Percentiles rank a stretch among this genome's conserved stretches.
phyloP scores from a whole-genome alignment of 768 basidiomycete genomes.

The Russula emetica region DNA sequence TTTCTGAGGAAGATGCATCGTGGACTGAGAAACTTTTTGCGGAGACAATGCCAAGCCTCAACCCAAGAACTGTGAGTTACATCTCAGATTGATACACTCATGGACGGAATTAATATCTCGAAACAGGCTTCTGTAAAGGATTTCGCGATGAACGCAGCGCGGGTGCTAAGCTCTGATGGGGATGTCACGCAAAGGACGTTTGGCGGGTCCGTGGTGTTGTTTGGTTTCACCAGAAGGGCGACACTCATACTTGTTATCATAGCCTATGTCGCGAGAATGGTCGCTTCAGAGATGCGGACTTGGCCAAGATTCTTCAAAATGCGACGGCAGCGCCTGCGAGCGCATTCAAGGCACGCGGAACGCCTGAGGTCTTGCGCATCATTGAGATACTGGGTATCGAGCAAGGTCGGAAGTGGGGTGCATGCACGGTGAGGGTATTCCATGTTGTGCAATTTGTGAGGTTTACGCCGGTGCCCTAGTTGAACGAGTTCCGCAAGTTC shows the following conservation, averaged over 20 bases:
- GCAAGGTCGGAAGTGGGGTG: constrained; percentile 62
- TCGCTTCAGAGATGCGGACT: constrained; percentile 56
- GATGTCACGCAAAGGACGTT: constrained; percentile 35
- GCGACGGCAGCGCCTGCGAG: constrained; percentile 57
- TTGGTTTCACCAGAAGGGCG: not conserved
- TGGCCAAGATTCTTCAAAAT: constrained; percentile 58
- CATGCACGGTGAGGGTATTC: constrained; percentile 53
- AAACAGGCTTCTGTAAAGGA: constrained; percentile 36
- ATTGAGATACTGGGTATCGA: constrained; percentile 69
- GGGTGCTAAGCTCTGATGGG: constrained; percentile 31
- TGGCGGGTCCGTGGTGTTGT: constrained; percentile 6
- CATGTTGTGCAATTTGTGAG: not conserved
- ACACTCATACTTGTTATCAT: not conserved
- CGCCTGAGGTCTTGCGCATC: constrained; percentile 57
- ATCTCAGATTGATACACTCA: not conserved
- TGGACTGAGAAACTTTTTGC: constrained; percentile 17
- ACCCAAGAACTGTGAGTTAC: constrained; percentile 15
- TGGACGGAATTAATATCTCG: constrained; percentile 9
- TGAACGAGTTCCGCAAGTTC: constrained; percentile 45
- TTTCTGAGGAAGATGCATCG: constrained; percentile 11
- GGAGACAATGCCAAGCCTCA: not conserved
- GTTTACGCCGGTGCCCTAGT: constrained; percentile 12
- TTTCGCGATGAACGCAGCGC: constrained; percentile 26
- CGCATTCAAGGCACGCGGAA: constrained; percentile 66
- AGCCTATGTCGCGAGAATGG: constrained; percentile 36